Evolutionary conservation across 2,329 filamentous ascomycete genomes (phyloP), one percentile per base, ranked within the genome.

Genomic region (Metarhizium sp.): DNA sequence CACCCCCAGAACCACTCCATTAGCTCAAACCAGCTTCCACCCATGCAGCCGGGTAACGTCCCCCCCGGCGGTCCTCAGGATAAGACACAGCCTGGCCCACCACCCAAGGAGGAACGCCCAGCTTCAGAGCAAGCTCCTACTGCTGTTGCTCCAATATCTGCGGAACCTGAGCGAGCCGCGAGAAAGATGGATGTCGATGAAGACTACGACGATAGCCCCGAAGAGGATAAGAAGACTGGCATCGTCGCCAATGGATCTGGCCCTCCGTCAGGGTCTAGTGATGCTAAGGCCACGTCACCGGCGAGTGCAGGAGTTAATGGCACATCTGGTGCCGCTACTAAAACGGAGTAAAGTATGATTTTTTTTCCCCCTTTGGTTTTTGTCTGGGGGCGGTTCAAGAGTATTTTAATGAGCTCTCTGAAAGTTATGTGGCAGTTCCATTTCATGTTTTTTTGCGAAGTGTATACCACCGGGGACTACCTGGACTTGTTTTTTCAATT

Each of bases 121-220:
- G 71, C 78, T 52, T 69, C 61, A 20, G 69, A 71, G 54, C 68
- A 68, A 54, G 66, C 73, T 20, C 67, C 72, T 43, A 63, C 75
- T 30, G 74, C 76, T 36, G 72, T 80, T 2, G 75, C 79, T 25
- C 74, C 78, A 20, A 70, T 59, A 2, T 57, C 78, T 18, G 85
- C 85, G 56, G 92, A 97, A 73, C 89, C 91, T 10, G 84, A 88
- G 69, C 76, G 84, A 53, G 91, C 94, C 38, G 90, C 91, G 20
- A 81, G 94, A 25, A 95, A 95, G 71, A 95, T 99, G 84, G 92
- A 97, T 6, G 89, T 97, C 20, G 92, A 99, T 62, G 94, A 99
- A 69, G 88, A 97, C 68, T 97, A 99, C 65, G 92, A 97, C 68
- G 92, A 97, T 65, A 92, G 92, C 56, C 90, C 84, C 4, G 92